phyloP scores from a whole-genome alignment of 2,329 filamentous ascomycete genomes.

The Drechslerella coelobrocha region DNA sequence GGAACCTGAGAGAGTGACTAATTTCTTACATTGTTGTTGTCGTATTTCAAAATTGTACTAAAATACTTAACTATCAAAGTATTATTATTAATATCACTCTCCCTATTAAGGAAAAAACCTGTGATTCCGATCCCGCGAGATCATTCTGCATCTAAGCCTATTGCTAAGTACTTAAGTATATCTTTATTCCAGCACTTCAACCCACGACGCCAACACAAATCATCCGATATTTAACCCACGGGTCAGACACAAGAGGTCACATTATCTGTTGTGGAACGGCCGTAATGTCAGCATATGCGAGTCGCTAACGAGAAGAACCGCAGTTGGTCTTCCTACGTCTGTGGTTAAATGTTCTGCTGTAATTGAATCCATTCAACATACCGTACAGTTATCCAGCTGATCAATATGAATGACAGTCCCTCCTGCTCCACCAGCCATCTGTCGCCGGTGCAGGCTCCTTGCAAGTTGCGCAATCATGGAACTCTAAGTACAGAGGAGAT shows the following conservation, averaged over 20 bases:
- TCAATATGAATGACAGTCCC: conserved; percentile 40
- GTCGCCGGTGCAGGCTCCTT: conserved; percentile 59
- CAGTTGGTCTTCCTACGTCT: conserved; percentile 9
- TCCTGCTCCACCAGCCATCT: conserved; percentile 53
- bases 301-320: conserved; percentile 15
- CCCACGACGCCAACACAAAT: background rate
- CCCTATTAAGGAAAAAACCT: no score
- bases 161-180: background rate
- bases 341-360: conserved; percentile 7
- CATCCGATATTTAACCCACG: conserved; percentile 23
- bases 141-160: background rate
- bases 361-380: conserved; percentile 31
- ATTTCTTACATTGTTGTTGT: no score
- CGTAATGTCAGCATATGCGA: conserved; percentile 31
- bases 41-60: no score
- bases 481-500: conserved; percentile 56
- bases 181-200: background rate
- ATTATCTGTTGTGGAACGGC: conserved; percentile 51
- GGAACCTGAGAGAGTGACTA: no score
- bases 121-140: no score
- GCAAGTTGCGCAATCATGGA: conserved; percentile 62
- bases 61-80: no score
- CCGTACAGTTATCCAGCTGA: conserved; percentile 50
- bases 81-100: no score
- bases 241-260: conserved; percentile 27